These are phyloP conservation scores for Saitozyma podzolica DNA, from an alignment of 768 basidiomycete species.

Conservation along the genomic window DNA sequence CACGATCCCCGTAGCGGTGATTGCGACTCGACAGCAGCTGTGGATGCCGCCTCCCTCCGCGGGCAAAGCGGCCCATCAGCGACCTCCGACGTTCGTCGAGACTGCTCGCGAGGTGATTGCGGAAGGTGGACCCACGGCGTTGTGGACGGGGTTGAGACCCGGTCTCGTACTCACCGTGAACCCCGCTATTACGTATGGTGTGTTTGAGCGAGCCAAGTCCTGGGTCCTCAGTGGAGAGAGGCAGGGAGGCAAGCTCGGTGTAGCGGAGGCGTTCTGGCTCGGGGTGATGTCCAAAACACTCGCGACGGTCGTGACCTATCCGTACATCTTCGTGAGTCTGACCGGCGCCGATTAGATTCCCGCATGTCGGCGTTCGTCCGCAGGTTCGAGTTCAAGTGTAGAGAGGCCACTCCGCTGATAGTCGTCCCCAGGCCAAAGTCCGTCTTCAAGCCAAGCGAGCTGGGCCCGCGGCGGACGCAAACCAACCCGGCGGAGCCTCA, in stretches of 20 bases:
- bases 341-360: background rate
- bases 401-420: conserved; percentile 2
- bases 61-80: conserved; percentile 50
- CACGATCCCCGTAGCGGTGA: conserved; percentile 95
- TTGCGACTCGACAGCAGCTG: conserved; percentile 95
- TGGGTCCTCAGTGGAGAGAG: conserved; percentile 58
- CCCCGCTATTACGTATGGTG: conserved; percentile 95
- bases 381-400: conserved; percentile 64
- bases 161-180: conserved; percentile 93
- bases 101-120: conserved; percentile 83
- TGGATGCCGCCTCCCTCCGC: conserved; percentile 55
- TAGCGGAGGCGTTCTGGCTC: conserved; percentile 76
- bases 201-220: conserved; percentile 86
- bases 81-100: conserved; percentile 63
- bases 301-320: conserved; percentile 74
- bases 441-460: conserved; percentile 75
- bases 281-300: conserved; percentile 92
- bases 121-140: conserved; percentile 57
- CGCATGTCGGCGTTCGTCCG: conserved; percentile 48
- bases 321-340: conserved; percentile 51
- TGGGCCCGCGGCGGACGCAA: conserved; percentile 56
- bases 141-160: conserved; percentile 92
- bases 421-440: conserved; percentile 67
- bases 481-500: background rate
- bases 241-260: conserved; percentile 64